phyloP scores from a whole-genome alignment of 1,139 yeast genomes.

The Yamadazyma spencermartinsiae region DNA sequence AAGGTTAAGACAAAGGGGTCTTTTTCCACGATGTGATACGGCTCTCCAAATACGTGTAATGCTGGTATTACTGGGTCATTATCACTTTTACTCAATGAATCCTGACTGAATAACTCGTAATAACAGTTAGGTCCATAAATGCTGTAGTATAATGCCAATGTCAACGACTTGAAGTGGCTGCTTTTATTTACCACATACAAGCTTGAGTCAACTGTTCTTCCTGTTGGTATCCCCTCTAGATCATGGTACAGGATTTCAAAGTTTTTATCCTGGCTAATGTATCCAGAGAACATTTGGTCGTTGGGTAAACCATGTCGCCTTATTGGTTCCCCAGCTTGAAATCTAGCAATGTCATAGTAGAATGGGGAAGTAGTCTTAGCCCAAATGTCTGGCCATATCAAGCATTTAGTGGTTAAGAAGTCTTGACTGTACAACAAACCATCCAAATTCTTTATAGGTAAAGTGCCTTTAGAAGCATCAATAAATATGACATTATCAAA shows the following conservation, averaged over 20 bases:
- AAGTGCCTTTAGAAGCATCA: constrained; percentile 32
- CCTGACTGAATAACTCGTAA: constrained; percentile 12
- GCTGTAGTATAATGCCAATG: constrained; percentile 36
- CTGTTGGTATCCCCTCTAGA: constrained; percentile 30
- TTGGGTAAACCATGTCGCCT: constrained; percentile 33
- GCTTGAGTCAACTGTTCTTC: constrained; percentile 34
- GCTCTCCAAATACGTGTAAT: constrained; percentile 35
- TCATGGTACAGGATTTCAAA: constrained; percentile 32
- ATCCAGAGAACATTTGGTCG: constrained; percentile 24
- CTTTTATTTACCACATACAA: constrained; percentile 37
- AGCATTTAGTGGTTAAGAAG: constrained; percentile 28
- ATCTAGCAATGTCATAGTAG: constrained; percentile 35
- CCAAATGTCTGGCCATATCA: constrained; percentile 45
- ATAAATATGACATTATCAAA: constrained; percentile 36
- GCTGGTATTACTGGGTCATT: constrained; percentile 44
- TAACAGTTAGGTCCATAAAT: constrained; percentile 20
- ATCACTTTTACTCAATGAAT: constrained; percentile 11
- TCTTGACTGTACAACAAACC: constrained; percentile 25
- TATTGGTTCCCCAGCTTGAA: constrained; percentile 29
- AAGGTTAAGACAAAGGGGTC: constrained; percentile 29
- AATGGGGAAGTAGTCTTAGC: constrained; percentile 36
- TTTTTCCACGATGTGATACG: constrained; percentile 29
- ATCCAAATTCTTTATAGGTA: constrained; percentile 36
- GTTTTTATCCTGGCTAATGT: constrained; percentile 19
- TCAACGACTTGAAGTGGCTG: constrained; percentile 28